Base-by-base conservation (phyloP, 2,329 filamentous ascomycete genomes). In the Grosmannia huntii region DNA sequence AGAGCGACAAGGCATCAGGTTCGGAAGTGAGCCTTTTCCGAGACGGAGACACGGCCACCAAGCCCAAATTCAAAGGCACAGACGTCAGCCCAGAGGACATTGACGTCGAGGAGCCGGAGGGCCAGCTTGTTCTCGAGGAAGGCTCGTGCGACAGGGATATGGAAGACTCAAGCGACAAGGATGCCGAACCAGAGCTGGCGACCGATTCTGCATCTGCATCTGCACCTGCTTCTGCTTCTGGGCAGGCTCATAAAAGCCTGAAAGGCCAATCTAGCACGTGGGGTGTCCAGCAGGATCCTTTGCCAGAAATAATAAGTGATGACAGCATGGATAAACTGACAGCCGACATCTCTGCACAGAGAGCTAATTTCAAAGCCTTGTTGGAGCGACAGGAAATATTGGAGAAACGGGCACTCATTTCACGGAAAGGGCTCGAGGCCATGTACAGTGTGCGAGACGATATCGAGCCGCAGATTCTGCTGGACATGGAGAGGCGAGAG, bases 1-100 rank as follows among this genome's bases (percentile, higher is more conserved):
- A 48, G 10, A 48, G 14, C 10, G 44, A 28, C 12, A 33, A 57
- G 12, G 21, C 53, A 5, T 41, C 51, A 6, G 5, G 27, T 16
- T 41, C 52, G 2, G 55, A 56, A 14, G 38, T 36, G n/a, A 62
- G 62, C 46, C 62, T 69, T 2, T 68, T 69, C 21, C 60, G 63
- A 3, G 49, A 62, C 23, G 50, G 31, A 4, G 41, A 31, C 9
- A n/a, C 9, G 1, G 7, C 6, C 4, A 5, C 16, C 23, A n/a
- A 58, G 4, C 14, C 48, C 9, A 66, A 64, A 55, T 27, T 57
- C 3, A 68, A 66, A 1, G 58, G 66, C 5, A 59, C 66, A 27
- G 72, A 72, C 14, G 55, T 67, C 4, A 67, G 63, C 5, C 75
- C 75, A 0, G 77, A 80, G 2, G 77, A 81, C 58, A 78, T 81